These are phyloP conservation scores for Neostapfia colusana DNA, from an alignment of 176 grass and related monocot genomes.

Conservation along the genomic window DNA sequence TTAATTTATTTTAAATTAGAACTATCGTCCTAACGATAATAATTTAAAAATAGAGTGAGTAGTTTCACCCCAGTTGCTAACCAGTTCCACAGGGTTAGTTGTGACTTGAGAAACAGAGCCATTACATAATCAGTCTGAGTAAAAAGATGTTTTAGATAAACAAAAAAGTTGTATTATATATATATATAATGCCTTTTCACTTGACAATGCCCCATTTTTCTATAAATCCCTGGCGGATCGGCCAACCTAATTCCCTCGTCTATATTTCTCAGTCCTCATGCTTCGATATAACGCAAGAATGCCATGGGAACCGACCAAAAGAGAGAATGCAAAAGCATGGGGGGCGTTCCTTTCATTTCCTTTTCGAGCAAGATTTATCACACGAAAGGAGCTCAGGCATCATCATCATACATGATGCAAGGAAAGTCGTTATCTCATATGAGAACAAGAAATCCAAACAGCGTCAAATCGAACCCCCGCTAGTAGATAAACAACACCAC, in stretches of 20 bases:
- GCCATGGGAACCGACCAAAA: neutral
- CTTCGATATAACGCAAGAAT: constrained; percentile 19
- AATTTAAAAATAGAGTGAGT: too few relatives aligned
- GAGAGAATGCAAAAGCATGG: neutral
- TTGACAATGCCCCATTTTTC: neutral
- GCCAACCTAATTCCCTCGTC: neutral
- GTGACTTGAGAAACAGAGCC: too few relatives aligned
- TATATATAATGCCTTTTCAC: neutral
- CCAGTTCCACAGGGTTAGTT: too few relatives aligned
- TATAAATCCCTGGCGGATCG: neutral
- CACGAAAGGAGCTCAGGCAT: neutral
- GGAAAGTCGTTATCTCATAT: neutral
- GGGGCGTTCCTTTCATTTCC: constrained; percentile 6
- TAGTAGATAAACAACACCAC: constrained; percentile 12
- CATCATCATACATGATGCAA: too few relatives aligned
- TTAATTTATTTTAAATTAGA: too few relatives aligned
- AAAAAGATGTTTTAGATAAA: too few relatives aligned
- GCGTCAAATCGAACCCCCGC: constrained; percentile 10
- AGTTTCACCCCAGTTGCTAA: too few relatives aligned
- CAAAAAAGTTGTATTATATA: neutral
- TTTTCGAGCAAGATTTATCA: constrained; percentile 18
- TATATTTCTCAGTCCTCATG: neutral
- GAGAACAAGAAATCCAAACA: neutral
- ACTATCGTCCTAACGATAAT: too few relatives aligned
- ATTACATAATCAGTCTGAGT: too few relatives aligned